phyloP scores from a whole-genome alignment of 192 early-diverging fungal genomes.

The Coemansia sp. region DNA sequence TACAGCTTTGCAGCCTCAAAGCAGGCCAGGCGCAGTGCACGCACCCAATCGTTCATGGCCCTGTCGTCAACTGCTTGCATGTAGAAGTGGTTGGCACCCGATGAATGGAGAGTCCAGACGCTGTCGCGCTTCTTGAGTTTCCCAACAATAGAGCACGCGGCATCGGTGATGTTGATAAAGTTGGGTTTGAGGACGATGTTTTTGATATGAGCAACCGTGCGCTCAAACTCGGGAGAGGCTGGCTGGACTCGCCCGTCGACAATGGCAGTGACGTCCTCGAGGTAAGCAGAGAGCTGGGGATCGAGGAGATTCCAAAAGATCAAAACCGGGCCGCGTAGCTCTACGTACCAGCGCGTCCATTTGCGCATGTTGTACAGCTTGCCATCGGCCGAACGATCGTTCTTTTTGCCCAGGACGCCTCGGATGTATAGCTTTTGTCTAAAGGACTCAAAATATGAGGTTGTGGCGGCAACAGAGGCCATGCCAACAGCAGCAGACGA shows the following conservation, averaged over 20 bases:
- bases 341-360: conserved; percentile 76
- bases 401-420: conserved; percentile 74
- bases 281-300: conserved; percentile 53
- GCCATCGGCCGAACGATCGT: conserved; percentile 65
- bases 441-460: conserved; percentile 64
- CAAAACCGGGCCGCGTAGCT: conserved; percentile 70
- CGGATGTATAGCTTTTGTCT: conserved; percentile 70
- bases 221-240: conserved; percentile 52
- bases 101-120: conserved; percentile 68
- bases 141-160: conserved; percentile 62
- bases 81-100: conserved; percentile 71
- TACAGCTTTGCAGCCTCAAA: conserved; percentile 75
- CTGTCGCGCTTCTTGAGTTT: conserved; percentile 59
- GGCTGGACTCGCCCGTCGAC: conserved; percentile 48
- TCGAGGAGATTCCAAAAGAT: conserved; percentile 64
- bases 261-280: conserved; percentile 55
- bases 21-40: conserved; percentile 71
- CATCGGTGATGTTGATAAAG: conserved; percentile 79
- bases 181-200: conserved; percentile 60
- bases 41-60: conserved; percentile 69
- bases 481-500: conserved; percentile 23
- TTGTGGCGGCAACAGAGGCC: conserved; percentile 41
- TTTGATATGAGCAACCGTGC: conserved; percentile 54
- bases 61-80: conserved; percentile 62
- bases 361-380: conserved; percentile 61